Conservation (phyloP, 2,329 filamentous ascomycete genomes). For the Botryotinia calthae region DNA sequence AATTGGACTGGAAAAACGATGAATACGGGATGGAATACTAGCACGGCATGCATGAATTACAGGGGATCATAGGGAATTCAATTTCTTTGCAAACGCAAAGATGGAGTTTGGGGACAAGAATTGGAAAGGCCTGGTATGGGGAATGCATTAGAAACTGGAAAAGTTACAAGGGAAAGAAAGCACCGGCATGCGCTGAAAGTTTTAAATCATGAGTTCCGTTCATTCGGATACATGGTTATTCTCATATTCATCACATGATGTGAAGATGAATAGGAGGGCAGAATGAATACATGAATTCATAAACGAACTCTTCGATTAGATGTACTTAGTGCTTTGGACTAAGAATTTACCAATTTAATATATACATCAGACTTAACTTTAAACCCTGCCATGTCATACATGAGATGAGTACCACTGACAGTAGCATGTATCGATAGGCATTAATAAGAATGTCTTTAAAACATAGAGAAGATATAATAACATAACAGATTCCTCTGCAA, state of each 20-base stretch:
- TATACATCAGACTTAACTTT: background rate
- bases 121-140: background rate
- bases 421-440: background rate
- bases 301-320: background rate
- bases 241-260: background rate
- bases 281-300: background rate
- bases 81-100: background rate
- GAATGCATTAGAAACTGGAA: slow-evolving; percentile 1
- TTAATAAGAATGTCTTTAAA: no score
- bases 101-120: slow-evolving; percentile 1
- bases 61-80: background rate
- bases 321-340: background rate
- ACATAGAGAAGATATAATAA: background rate
- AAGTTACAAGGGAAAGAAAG: background rate
- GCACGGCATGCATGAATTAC: background rate
- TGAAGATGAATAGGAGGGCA: background rate
- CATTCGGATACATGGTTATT: background rate
- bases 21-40: background rate
- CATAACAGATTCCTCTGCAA: background rate
- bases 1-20: background rate
- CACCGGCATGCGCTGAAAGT: background rate
- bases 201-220: background rate
- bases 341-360: background rate
- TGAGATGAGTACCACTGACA: background rate
- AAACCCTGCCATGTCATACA: background rate